Evolutionary conservation across 2,329 filamentous ascomycete genomes (phyloP), one percentile per base, ranked within the genome.

Genomic region (Penicillium sp.): DNA sequence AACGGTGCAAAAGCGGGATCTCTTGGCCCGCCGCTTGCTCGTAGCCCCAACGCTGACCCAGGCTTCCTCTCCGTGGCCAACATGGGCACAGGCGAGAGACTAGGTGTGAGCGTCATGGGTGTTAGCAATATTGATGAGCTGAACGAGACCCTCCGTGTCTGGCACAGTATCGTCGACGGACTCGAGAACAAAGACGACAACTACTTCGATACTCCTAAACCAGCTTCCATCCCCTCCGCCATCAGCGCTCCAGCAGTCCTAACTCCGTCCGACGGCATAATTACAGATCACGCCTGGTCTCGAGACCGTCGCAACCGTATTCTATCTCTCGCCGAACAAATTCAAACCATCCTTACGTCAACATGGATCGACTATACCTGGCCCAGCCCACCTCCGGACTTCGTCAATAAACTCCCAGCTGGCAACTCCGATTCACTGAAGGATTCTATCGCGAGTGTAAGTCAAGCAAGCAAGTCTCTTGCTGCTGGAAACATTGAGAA

Each of bases 61-160:
- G 69, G 70, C 0, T 75, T 74, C 56, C 60, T 73, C 26, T 73
- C 75, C 15, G 70, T 69, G 26, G 67, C 79, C 69, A 64, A 82
- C 59, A 71, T 81, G 56, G 79, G 83, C 26, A 80, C 84, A 4
- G 84, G 83, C 3, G 79, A 79, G 13, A 83, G 83, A 62, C 76
- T 89, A 1, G 87, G 87, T 13, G 85, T 88, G 41, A 86, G 81
- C 58, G 87, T 90, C 45, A 88, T 90, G 77, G 87, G 87, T 11
- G 87, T 89, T 30, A 88, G 85, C 68, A 85, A 82, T 51, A 70
- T 84, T 3, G 78, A 79, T 8, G 87, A 90, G 72, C 73, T 90
- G 52, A 82, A 88, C 63, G 87, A 89, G 77, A 88, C 86, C 1
- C 81, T 89, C 76, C 79, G 85, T 49, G 86, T 85, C 45, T 86